Conservation (phyloP, 2,329 filamentous ascomycete genomes). For the Cordyceps fumosorosea region DNA sequence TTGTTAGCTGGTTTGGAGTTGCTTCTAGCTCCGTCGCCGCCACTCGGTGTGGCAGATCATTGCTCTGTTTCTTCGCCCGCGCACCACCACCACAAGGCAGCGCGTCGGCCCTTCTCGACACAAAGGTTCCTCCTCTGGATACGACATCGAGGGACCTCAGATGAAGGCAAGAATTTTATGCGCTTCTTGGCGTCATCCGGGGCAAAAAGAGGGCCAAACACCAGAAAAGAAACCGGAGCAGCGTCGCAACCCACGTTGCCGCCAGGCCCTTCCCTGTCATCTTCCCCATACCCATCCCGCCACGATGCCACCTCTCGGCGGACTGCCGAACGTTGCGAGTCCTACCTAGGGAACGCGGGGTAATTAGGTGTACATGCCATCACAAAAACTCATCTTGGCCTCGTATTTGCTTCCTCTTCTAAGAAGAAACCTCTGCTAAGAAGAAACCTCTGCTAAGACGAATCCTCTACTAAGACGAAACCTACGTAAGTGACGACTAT, state of each 20-base stretch:
- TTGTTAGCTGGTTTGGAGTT: not conserved
- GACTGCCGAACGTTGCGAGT: too few relatives aligned
- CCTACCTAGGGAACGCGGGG: not conserved
- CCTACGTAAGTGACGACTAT: too few relatives aligned
- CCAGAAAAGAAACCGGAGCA: slow-evolving; percentile 9
- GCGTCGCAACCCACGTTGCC: not conserved
- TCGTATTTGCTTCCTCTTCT: too few relatives aligned
- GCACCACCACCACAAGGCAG: too few relatives aligned
- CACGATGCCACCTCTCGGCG: slow-evolving; percentile 8
- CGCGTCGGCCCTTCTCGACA: not conserved
- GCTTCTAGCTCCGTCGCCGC: not conserved
- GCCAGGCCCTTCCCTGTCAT: not conserved
- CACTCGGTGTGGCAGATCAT: too few relatives aligned
- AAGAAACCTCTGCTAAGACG: too few relatives aligned
- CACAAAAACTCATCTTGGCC: not conserved
- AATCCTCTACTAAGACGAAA: too few relatives aligned
- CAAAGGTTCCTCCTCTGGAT: not conserved
- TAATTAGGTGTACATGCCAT: not conserved
- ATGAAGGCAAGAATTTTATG: not conserved
- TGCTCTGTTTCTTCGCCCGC: not conserved
- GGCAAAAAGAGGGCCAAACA: not conserved
- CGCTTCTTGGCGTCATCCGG: not conserved
- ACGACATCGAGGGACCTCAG: not conserved
- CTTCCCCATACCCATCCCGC: not conserved
- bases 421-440: too few relatives aligned